These are phyloP conservation scores for Durusdinium trenchii DNA, from an alignment of 73 alveolate species.

Conservation along the genomic window DNA sequence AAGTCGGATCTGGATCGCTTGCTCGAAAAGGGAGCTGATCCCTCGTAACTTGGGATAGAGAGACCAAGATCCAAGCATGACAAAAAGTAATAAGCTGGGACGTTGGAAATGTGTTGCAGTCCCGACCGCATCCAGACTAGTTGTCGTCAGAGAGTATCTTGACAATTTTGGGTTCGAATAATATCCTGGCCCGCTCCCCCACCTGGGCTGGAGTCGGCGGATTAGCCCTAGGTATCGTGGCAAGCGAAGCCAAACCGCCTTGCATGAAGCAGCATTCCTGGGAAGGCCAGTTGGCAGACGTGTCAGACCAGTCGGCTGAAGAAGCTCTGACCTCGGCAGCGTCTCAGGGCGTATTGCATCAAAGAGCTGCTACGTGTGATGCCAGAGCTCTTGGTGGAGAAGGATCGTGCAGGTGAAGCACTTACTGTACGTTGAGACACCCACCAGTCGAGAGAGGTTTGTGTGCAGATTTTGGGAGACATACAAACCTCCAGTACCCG, in stretches of 20 bases:
- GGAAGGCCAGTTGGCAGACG: conserved; percentile 18
- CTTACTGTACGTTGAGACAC: no score
- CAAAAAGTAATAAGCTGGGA: no score
- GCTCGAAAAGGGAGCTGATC: conserved; percentile 86
- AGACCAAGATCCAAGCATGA: no score
- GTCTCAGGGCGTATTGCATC: conserved; percentile 82
- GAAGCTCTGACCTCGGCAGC: background rate
- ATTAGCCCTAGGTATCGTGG: conserved; percentile 79
- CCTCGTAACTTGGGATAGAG: conserved; percentile 31
- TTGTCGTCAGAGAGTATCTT: no score
- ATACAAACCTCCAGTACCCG: no score
- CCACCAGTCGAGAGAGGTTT: no score
- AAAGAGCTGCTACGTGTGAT: conserved; percentile 64
- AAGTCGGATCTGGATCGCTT: conserved; percentile 66
- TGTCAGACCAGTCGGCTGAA: background rate
- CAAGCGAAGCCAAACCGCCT: conserved; percentile 74
- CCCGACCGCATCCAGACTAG: no score
- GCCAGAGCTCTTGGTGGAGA: conserved; percentile 32
- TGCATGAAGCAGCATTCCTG: conserved; percentile 67
- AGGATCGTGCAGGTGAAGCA: conserved; percentile 61
- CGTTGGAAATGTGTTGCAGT: background rate
- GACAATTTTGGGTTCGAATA: background rate
- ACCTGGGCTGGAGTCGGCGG: no score
- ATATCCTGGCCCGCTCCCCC: background rate
- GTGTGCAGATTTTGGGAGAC: no score